These are phyloP conservation scores for Daldinia sp. DNA, from an alignment of 2,329 filamentous ascomycete species.

Conservation along the genomic window DNA sequence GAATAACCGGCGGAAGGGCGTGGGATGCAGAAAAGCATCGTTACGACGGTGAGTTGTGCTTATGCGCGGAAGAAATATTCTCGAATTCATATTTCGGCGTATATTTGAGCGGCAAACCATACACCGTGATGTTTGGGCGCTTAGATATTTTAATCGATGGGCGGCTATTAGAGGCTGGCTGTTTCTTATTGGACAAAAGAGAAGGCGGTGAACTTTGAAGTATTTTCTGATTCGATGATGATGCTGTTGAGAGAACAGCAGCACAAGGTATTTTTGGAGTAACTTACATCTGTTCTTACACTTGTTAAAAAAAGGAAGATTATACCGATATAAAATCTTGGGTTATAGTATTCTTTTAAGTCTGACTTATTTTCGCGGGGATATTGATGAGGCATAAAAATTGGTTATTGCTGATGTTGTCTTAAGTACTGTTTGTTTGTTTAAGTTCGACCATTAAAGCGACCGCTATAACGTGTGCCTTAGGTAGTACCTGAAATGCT, in stretches of 20 bases:
- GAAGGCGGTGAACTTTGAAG: constrained; percentile 6
- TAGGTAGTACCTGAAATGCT: neutral
- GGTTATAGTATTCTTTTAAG: constrained; percentile 10
- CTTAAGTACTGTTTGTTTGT: constrained; percentile 17
- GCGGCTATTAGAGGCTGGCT: constrained; percentile 40
- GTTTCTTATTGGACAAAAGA: constrained; percentile 35
- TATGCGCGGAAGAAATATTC: constrained; percentile 36
- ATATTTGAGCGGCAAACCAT: constrained; percentile 30
- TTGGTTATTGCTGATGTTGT: neutral
- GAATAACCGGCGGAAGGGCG: constrained; percentile 23
- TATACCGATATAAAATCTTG: neutral
- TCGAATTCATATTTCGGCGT: constrained; percentile 35
- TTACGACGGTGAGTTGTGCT: constrained; percentile 29
- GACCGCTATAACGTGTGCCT: neutral
- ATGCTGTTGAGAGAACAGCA: neutral
- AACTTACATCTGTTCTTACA: constrained; percentile 22
- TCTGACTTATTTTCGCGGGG: constrained; percentile 10
- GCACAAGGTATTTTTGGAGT: constrained; percentile 13
- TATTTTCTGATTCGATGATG: constrained; percentile 15
- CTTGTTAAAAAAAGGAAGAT: neutral
- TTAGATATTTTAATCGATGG: constrained; percentile 34
- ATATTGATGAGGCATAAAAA: constrained; percentile 27
- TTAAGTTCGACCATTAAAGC: constrained; percentile 13
- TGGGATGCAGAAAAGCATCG: constrained; percentile 21
- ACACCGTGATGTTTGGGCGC: constrained; percentile 35